Conservation (phyloP, 2,329 filamentous ascomycete species). For the Cryphonectria radicalis region DNA sequence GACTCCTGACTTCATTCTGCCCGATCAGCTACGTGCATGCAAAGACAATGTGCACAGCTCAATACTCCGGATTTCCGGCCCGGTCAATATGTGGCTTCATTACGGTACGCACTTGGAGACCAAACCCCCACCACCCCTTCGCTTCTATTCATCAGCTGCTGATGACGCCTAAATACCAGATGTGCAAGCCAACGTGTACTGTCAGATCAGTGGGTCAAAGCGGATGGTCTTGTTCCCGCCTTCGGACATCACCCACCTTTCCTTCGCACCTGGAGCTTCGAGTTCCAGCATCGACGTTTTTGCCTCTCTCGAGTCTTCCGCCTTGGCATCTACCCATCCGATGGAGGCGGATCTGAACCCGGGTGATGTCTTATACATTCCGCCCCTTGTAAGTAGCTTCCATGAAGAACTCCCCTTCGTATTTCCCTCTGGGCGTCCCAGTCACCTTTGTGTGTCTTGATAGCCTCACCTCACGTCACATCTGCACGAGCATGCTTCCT, state of each 20-base stretch:
- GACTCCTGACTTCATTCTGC: slow-evolving; percentile 71
- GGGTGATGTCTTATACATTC: slow-evolving; percentile 80
- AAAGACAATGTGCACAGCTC: slow-evolving; percentile 73
- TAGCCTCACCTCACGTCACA: neutral
- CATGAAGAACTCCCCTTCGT: neutral
- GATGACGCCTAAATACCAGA: slow-evolving; percentile 37
- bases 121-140: slow-evolving; percentile 31
- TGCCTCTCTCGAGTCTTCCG: slow-evolving; percentile 45
- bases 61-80: slow-evolving; percentile 77
- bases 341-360: slow-evolving; percentile 68
- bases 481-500: neutral
- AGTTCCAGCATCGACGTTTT: slow-evolving; percentile 81
- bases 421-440: neutral
- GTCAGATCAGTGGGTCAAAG: slow-evolving; percentile 76
- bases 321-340: slow-evolving; percentile 59
- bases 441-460: neutral
- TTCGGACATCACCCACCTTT: slow-evolving; percentile 69
- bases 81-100: slow-evolving; percentile 86
- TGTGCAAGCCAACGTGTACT: slow-evolving; percentile 87
- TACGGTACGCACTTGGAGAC: slow-evolving; percentile 73
- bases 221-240: slow-evolving; percentile 79
- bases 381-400: slow-evolving; percentile 55
- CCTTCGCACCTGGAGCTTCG: slow-evolving; percentile 76
- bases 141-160: neutral
- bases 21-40: slow-evolving; percentile 62